Conservation (phyloP, 2,329 filamentous ascomycete genomes). For the Nannizziopsis barbatae region DNA sequence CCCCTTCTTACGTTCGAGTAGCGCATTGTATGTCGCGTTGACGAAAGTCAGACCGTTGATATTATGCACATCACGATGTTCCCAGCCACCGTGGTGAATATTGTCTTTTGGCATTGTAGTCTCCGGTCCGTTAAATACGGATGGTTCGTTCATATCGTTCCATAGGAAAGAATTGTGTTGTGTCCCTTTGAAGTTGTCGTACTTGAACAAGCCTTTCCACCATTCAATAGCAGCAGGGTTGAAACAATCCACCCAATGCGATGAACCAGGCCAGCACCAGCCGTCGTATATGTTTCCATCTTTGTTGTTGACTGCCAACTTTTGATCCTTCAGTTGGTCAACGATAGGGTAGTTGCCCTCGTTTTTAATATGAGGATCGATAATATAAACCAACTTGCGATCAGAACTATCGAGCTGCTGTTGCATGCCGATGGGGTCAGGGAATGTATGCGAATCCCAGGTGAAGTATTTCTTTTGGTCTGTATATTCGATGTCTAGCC, state of each 20-base stretch:
- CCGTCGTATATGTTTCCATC: conserved; percentile 81
- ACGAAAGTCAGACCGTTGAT: conserved; percentile 90
- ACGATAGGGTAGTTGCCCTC: conserved; percentile 63
- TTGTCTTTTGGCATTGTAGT: conserved; percentile 99
- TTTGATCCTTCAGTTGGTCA: conserved; percentile 71
- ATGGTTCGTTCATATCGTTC: conserved; percentile 99
- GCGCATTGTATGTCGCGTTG: conserved; percentile 80
- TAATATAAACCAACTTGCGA: conserved; percentile 84
- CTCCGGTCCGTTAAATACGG: conserved; percentile 95
- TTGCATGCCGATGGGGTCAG: conserved; percentile 75
- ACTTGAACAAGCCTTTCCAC: conserved; percentile 86
- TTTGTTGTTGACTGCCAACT: conserved; percentile 79
- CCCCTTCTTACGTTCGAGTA: conserved; percentile 74
- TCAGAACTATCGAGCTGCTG: conserved; percentile 75
- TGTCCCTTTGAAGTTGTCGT: conserved; percentile 75
- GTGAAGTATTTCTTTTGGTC: conserved; percentile 98
- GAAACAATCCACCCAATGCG: conserved; percentile 92
- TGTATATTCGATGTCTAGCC: conserved; percentile 96
- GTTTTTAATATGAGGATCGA: conserved; percentile 98
- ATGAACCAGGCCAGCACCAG: conserved; percentile 98
- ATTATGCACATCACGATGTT: conserved; percentile 94
- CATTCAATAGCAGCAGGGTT: conserved; percentile 82
- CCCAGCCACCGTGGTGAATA: conserved; percentile 80
- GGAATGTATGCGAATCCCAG: conserved; percentile 83
- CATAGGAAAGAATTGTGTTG: conserved; percentile 82